These are phyloP conservation scores for Pythium guiyangense DNA, from an alignment of 352 stramenopile species.

Conservation along the genomic window DNA sequence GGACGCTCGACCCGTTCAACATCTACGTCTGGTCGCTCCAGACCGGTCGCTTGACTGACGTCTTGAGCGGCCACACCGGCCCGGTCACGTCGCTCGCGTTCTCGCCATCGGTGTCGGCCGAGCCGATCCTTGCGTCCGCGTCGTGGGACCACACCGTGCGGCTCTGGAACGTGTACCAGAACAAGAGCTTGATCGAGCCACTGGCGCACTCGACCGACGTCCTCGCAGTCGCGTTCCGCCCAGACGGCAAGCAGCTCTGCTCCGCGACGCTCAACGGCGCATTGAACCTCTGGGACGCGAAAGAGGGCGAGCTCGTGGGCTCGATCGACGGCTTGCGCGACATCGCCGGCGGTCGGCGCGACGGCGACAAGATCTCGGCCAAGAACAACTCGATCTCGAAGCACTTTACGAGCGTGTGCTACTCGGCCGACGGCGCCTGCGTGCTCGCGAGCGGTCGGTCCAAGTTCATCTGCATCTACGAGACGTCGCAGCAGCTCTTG, in stretches of 20 bases:
- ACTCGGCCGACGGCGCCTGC: conserved; percentile 97
- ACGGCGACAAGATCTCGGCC: conserved; percentile 76
- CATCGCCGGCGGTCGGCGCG: conserved; percentile 91
- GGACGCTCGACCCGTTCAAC: conserved; percentile 95
- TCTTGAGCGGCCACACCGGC: conserved; percentile 97
- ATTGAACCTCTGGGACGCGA: conserved; percentile 97
- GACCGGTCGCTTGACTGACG: conserved; percentile 95
- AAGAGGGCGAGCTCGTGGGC: conserved; percentile 92
- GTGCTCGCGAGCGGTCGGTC: conserved; percentile 96
- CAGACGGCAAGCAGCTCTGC: conserved; percentile 96
- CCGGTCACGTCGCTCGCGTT: conserved; percentile 96
- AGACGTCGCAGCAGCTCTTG: conserved; percentile 92
- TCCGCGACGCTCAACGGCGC: conserved; percentile 95
- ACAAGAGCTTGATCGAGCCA: conserved; percentile 93
- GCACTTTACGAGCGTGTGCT: conserved; percentile 99
- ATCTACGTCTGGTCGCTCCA: conserved; percentile 98
- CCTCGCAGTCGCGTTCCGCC: conserved; percentile 94
- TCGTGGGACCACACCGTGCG: conserved; percentile 99
- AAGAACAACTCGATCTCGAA: conserved; percentile 92
- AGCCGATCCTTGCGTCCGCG: conserved; percentile 90
- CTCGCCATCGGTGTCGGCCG: conserved; percentile 62
- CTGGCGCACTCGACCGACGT: conserved; percentile 96
- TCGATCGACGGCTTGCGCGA: conserved; percentile 97
- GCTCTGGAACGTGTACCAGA: conserved; percentile 99
- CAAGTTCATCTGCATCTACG: conserved; percentile 99